These are phyloP conservation scores for Calonectria pteridis DNA, from an alignment of 2,329 filamentous ascomycete species.

Conservation along the genomic window DNA sequence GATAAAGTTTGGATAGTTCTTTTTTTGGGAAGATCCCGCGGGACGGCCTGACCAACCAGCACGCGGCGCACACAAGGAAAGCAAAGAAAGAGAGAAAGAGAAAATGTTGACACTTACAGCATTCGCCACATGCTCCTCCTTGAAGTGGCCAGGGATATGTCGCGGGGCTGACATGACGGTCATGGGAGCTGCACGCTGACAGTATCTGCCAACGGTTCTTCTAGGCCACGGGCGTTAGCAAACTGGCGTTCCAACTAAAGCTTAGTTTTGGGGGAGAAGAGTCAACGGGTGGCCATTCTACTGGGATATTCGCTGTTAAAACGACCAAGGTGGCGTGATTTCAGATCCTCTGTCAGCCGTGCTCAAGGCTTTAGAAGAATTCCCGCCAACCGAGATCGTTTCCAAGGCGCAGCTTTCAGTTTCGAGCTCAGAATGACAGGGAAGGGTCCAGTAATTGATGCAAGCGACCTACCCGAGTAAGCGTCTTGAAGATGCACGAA, in stretches of 20 bases:
- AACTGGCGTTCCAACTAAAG: conserved; percentile 27
- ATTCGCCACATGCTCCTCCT: conserved; percentile 46
- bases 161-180: conserved; percentile 48
- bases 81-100: not conserved
- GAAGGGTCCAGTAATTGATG: conserved; percentile 28
- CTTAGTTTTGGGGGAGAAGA: conserved; percentile 28
- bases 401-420: conserved; percentile 35
- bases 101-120: conserved; percentile 45
- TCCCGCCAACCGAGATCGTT: conserved; percentile 36
- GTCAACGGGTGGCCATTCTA: conserved; percentile 29
- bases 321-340: conserved; percentile 41
- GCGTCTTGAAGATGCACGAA: conserved; percentile 28
- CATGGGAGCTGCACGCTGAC: conserved; percentile 34
- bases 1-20: conserved; percentile 16
- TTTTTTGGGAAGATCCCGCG: not conserved
- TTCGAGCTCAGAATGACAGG: conserved; percentile 31
- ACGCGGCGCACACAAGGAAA: not conserved
- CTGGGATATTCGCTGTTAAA: conserved; percentile 40
- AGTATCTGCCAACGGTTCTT: conserved; percentile 31
- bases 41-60: not conserved
- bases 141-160: conserved; percentile 46
- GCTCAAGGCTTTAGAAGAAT: conserved; percentile 34
- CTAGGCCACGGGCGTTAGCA: conserved; percentile 34
- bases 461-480: conserved; percentile 35
- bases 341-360: conserved; percentile 36